Percentiles rank a stretch among this genome's conserved stretches.
These are phyloP conservation scores for Boletus hoseneyae DNA, from an alignment of 1,284 basidiomycete genomes.

Conservation along the genomic window DNA sequence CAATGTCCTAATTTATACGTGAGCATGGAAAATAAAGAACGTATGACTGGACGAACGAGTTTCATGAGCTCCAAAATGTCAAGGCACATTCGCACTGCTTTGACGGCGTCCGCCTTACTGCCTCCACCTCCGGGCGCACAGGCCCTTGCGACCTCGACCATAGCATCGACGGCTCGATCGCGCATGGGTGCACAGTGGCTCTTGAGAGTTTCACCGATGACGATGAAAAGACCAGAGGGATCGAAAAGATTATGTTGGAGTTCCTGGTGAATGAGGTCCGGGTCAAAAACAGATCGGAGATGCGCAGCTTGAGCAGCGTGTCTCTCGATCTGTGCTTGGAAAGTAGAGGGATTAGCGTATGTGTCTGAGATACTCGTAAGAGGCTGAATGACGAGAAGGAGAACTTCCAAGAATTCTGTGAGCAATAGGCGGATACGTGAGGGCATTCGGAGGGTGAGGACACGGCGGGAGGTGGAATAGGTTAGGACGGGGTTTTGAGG, in stretches of 20 bases:
- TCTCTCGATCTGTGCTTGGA: constrained; percentile 53
- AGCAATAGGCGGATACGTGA: constrained; percentile 75
- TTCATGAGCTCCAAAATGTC: constrained; percentile 95
- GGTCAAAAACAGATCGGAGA: constrained; percentile 65
- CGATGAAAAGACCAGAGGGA: constrained; percentile 74
- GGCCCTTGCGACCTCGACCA: constrained; percentile 68
- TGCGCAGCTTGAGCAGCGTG: constrained; percentile 56
- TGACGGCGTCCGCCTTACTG: constrained; percentile 64
- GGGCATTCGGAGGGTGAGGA: constrained; percentile 63
- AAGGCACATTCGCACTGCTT: constrained; percentile 80
- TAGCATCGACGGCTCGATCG: constrained; percentile 78
- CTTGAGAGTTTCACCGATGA: constrained; percentile 81
- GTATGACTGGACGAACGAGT: constrained; percentile 55
- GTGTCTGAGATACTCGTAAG: constrained; percentile 51
- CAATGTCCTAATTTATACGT: constrained; percentile 69
- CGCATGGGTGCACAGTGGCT: constrained; percentile 93
- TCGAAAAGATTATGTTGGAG: constrained; percentile 78
- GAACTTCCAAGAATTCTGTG: constrained; percentile 76
- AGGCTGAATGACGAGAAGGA: constrained; percentile 80
- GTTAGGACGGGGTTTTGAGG: constrained; percentile 43
- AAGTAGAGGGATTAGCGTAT: constrained; percentile 49
- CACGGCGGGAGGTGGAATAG: constrained; percentile 40
- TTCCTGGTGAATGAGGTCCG: constrained; percentile 77
- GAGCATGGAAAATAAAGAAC: constrained; percentile 13
- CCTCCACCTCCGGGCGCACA: constrained; percentile 53